Percentiles rank a stretch among this genome's conserved stretches.
Evolutionary conservation across 805 yeast genomes (phyloP).

Genomic region (Cyberlindnera veronae): DNA sequence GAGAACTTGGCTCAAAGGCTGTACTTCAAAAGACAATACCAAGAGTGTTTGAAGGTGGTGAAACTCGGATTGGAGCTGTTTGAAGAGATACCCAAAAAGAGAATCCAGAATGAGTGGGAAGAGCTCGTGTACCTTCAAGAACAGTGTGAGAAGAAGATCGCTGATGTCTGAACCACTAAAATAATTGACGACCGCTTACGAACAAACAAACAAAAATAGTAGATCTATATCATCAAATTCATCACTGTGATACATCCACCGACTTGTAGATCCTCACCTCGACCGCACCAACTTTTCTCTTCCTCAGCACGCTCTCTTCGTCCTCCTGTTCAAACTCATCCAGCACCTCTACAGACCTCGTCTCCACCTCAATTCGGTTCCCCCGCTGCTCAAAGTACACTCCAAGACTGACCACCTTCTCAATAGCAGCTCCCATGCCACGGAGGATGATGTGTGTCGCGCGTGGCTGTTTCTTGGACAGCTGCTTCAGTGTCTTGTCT

Average conservation of each 20-base stretch:
- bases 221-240: not conserved
- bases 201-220: too few relatives aligned
- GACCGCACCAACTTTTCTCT: constrained; percentile 40
- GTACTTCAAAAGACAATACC: constrained; percentile 53
- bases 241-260: constrained; percentile 5
- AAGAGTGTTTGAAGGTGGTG: constrained; percentile 46
- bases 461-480: constrained; percentile 41
- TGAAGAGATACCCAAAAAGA: constrained; percentile 33
- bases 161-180: not conserved
- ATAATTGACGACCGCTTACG: not conserved
- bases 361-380: constrained; percentile 53
- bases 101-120: constrained; percentile 45
- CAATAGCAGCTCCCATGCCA: constrained; percentile 77
- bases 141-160: constrained; percentile 32
- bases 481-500: constrained; percentile 45
- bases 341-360: constrained; percentile 63
- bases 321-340: constrained; percentile 56
- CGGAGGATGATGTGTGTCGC: constrained; percentile 48
- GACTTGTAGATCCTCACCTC: constrained; percentile 37
- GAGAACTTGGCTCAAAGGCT: constrained; percentile 61
- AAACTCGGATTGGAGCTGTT: constrained; percentile 34
- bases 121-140: constrained; percentile 47
- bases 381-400: constrained; percentile 52
- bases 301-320: constrained; percentile 30
- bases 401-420: constrained; percentile 59